Evolutionary conservation across 352 stramenopile genomes (phyloP), one percentile per base, ranked within the genome.

Genomic region (Globisporangium heterothallicum): DNA sequence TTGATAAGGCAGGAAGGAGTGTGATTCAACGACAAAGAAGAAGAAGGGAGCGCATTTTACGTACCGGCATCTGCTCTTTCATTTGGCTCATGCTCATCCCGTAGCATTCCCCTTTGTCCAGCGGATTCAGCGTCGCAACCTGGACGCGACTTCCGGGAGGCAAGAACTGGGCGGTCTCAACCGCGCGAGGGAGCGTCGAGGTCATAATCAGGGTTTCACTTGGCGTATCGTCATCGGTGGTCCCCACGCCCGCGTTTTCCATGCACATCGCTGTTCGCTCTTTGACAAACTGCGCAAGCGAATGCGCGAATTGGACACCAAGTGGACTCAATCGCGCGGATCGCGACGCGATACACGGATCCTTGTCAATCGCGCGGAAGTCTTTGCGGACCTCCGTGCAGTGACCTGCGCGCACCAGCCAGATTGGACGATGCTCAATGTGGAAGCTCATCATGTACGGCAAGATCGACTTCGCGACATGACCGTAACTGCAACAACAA

Each of bases 361-460:
- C 77, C 27, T 79, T 73, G 22, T 70, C 79, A 47, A 92, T 88
- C 14, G 74, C 64, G 3, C 66, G 53, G 36, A 92, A 90, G 49
- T 92, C 77, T 13, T 57, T 45, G 8, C 64, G 63, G 49, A 90
- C 82, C 61, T 88, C 75, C 0, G 64, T 88, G 61, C 82, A 92
- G 47, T 97, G 88, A 19, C 86, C 89, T 14, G 89, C 88, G n/a
- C 87, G 84, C 46, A 94, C 88, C 21, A 97, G 77, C 86, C 88
- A 97, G 35, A 97, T 97, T 18, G 84, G 86, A 0, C 92, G 84
- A 35, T 94, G 90, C 46, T 88, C 74, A 58, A 98, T 97, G 75
- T 98, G 92, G 52, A 97, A 95, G 67, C 95, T 98, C 81, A 90
- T 94, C 79, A 96, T 91, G 63, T 96, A 96, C 14, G 85, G 88